Percentiles rank a stretch among this genome's conserved stretches.
Conservation (phyloP, 305 asterid genomes). For the Fraxinus ornus region DNA sequence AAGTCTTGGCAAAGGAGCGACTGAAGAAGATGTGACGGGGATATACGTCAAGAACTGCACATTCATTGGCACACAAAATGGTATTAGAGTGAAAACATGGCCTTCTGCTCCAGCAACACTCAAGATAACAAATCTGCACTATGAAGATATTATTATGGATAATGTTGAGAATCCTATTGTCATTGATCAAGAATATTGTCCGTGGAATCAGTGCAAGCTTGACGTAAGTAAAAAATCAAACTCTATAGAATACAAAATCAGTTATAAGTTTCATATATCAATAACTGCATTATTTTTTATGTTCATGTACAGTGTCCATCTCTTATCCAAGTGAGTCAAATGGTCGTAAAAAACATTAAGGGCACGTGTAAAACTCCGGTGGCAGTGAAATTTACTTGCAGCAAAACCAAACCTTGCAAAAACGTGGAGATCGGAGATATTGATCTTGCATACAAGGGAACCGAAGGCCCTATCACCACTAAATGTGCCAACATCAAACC, state of each 20-base stretch:
- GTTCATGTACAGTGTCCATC: conserved; percentile 34
- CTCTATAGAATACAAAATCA: no score
- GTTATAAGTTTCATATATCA: background rate
- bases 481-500: conserved; percentile 37
- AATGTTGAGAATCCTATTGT: conserved; percentile 49
- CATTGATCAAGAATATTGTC: conserved; percentile 61
- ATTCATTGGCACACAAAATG: conserved; percentile 34
- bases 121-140: conserved; percentile 28
- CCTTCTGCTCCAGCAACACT: conserved; percentile 32
- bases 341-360: conserved; percentile 34
- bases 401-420: conserved; percentile 40
- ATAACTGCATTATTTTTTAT: background rate
- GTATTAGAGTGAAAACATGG: conserved; percentile 63
- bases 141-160: conserved; percentile 37
- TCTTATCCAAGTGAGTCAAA: conserved; percentile 34
- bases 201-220: conserved; percentile 29
- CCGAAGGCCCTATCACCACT: conserved; percentile 24
- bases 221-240: conserved; percentile 9
- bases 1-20: conserved; percentile 42
- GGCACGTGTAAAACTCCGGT: conserved; percentile 35
- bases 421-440: conserved; percentile 38
- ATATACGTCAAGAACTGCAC: conserved; percentile 37
- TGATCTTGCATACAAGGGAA: conserved; percentile 36
- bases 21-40: conserved; percentile 41
- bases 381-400: conserved; percentile 39